A percentile compares a stretch with the other conserved stretches of the same genome.
Evolutionary conservation across 495 filamentous ascomycete genomes (phyloP).

Genomic region (Penicillium desertorum): DNA sequence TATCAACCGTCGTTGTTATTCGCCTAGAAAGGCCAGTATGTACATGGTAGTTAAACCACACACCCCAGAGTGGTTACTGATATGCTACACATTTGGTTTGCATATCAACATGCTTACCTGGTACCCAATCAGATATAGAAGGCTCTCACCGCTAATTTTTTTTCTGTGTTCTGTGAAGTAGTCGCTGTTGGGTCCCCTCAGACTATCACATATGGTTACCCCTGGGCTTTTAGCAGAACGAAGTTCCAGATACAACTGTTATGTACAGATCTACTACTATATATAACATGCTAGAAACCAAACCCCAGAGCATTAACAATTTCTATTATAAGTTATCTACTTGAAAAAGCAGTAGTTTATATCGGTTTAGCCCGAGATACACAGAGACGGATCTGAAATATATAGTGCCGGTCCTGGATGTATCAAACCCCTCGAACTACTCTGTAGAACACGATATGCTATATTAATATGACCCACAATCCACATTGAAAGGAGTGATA

Average conservation of each 20-base stretch:
- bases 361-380: not conserved
- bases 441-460: not conserved
- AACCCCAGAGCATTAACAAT: not conserved
- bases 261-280: not conserved
- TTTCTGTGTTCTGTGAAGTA: not conserved
- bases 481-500: not conserved
- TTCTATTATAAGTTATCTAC: too few relatives aligned
- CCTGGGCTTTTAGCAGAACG: not conserved
- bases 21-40: not conserved
- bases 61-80: not conserved
- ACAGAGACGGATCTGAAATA: not conserved
- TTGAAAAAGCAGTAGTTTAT: not conserved
- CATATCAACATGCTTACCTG: too few relatives aligned
- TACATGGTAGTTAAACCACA: not conserved
- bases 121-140: not conserved
- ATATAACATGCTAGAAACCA: not conserved
- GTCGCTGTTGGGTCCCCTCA: not conserved
- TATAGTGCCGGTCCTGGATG: not conserved
- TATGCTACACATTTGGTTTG: not conserved
- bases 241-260: not conserved
- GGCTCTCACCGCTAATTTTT: not conserved
- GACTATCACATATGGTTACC: not conserved
- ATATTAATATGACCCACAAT: not conserved
- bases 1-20: not conserved
- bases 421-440: not conserved